phyloP scores from a whole-genome alignment of 2,329 filamentous ascomycete genomes.

The Kalmusia sp. region DNA sequence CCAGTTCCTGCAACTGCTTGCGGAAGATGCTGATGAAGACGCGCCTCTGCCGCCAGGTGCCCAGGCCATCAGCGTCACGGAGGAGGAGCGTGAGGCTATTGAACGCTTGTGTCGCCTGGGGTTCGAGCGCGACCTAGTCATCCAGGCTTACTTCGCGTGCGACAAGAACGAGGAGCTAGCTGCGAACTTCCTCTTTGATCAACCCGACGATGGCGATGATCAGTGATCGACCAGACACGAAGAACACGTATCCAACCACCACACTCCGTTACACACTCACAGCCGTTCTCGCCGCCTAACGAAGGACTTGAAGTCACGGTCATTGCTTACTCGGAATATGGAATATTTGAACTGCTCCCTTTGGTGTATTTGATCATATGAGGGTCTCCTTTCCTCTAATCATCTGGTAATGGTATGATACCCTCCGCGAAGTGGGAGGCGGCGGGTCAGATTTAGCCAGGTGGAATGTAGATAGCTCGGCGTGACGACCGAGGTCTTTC shows the following conservation, averaged over 20 bases:
- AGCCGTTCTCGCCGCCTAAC: neutral
- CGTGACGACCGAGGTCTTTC: neutral
- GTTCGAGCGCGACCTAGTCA: conserved; percentile 90
- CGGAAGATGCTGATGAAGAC: conserved; percentile 86
- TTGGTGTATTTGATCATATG: conserved; percentile 10
- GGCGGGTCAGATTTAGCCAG: conserved; percentile 3
- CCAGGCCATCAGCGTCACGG: conserved; percentile 88
- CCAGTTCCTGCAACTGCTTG: conserved; percentile 87
- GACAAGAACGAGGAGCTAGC: conserved; percentile 99
- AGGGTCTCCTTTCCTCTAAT: conserved; percentile 10
- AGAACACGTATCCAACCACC: neutral
- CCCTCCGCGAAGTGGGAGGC: conserved; percentile 14
- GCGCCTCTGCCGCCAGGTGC: conserved; percentile 85
- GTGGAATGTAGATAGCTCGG: conserved; percentile 20
- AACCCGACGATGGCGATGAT: conserved; percentile 83
- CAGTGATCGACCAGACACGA: conserved; percentile 27
- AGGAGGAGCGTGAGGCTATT: conserved; percentile 96
- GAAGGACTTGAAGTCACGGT: conserved; percentile 8
- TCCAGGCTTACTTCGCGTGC: conserved; percentile 98
- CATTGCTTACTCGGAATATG: conserved; percentile 3
- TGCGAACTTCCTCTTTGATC: conserved; percentile 97
- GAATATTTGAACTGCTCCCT: conserved; percentile 4
- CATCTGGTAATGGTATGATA: conserved; percentile 21
- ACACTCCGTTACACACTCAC: neutral
- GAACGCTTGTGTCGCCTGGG: conserved; percentile 92